These are phyloP conservation scores for Penicillium thymicola DNA, from an alignment of 2,329 filamentous ascomycete genomes.

Conservation along the genomic window DNA sequence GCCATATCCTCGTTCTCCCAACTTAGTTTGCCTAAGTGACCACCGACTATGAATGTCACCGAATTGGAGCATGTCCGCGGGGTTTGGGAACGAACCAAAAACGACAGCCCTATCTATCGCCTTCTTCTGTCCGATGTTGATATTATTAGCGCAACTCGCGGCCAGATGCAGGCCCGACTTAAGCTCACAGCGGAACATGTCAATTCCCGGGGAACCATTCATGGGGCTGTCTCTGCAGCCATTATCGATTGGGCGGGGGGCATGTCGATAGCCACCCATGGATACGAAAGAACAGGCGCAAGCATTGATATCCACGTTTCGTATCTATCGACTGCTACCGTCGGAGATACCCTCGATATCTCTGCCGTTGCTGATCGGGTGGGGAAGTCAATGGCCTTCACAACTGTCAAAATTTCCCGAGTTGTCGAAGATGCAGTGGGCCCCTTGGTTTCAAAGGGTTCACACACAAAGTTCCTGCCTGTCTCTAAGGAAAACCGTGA, in stretches of 20 bases:
- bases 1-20: neutral
- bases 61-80: slow-evolving; percentile 8
- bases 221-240: slow-evolving; percentile 6
- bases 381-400: slow-evolving; percentile 10
- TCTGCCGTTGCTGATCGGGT: slow-evolving; percentile 4
- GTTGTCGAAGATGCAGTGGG: slow-evolving; percentile 5
- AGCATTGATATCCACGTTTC: slow-evolving; percentile 8
- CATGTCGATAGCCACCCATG: slow-evolving; percentile 9
- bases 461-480: slow-evolving; percentile 10
- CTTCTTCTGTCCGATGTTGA: slow-evolving; percentile 5
- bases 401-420: slow-evolving; percentile 3
- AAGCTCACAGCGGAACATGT: slow-evolving; percentile 8
- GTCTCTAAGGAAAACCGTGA: slow-evolving; percentile 8
- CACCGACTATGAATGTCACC: neutral
- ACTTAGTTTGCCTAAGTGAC: neutral
- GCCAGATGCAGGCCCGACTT: slow-evolving; percentile 7
- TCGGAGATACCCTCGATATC: slow-evolving; percentile 4
- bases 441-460: slow-evolving; percentile 7
- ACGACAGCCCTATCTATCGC: slow-evolving; percentile 9
- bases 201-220: slow-evolving; percentile 9
- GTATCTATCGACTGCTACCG: slow-evolving; percentile 7
- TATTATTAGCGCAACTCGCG: slow-evolving; percentile 1
- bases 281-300: slow-evolving; percentile 7
- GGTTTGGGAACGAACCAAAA: slow-evolving; percentile 7
- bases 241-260: slow-evolving; percentile 10